phyloP scores from a whole-genome alignment of 2,329 filamentous ascomycete species.

The Fusarium algeriense region DNA sequence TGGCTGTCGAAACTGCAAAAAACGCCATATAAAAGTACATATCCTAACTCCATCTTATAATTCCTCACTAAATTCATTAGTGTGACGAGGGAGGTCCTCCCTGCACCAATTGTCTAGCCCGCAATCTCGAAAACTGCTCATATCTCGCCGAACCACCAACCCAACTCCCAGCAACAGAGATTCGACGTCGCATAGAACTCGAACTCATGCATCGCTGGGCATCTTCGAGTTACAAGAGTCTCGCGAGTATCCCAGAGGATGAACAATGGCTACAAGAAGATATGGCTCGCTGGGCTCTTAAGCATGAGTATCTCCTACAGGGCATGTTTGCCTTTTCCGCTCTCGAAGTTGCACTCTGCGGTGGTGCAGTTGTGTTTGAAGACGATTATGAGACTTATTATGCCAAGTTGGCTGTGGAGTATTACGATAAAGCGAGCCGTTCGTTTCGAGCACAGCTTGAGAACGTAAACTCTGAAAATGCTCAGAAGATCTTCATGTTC shows the following conservation, averaged over 20 bases:
- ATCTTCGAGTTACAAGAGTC: constrained; percentile 57
- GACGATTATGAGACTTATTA: constrained; percentile 38
- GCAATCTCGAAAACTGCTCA: constrained; percentile 41
- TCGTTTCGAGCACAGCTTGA: constrained; percentile 40
- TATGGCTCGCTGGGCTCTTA: constrained; percentile 52
- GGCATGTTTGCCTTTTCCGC: constrained; percentile 49
- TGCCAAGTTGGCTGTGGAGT: constrained; percentile 41
- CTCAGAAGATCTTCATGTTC: constrained; percentile 43
- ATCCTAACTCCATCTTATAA: background rate
- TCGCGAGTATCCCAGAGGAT: constrained; percentile 55
- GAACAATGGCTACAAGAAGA: constrained; percentile 50
- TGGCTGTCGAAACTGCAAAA: constrained; percentile 46
- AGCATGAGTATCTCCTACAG: constrained; percentile 56
- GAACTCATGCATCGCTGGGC: constrained; percentile 66
- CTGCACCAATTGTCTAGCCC: constrained; percentile 51
- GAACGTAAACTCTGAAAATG: constrained; percentile 37
- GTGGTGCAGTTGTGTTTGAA: constrained; percentile 19
- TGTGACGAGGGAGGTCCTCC: constrained; percentile 55
- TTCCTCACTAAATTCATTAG: constrained; percentile 22
- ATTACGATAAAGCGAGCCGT: constrained; percentile 43
- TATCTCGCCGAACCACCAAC: constrained; percentile 30
- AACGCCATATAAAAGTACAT: constrained; percentile 42
- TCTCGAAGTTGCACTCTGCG: constrained; percentile 42
- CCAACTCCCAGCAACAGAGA: constrained; percentile 26
- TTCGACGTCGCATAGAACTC: constrained; percentile 55